Percentiles rank a stretch among this genome's conserved stretches.
Conservation (phyloP, 2,329 filamentous ascomycete species). For the Arthrinium phaeospermum region DNA sequence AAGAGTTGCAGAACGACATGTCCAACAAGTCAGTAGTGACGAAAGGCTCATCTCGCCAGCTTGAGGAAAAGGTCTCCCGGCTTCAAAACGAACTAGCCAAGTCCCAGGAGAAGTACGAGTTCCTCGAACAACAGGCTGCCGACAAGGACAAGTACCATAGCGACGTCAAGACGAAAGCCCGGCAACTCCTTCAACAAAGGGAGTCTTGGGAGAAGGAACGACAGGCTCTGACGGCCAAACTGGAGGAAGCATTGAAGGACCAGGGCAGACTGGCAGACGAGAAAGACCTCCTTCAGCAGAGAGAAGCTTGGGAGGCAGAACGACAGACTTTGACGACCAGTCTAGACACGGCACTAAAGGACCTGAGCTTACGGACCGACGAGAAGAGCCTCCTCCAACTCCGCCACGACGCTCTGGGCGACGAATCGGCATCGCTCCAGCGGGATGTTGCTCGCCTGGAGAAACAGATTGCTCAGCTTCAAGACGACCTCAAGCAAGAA, state of each 20-base stretch:
- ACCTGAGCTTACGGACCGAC: conserved; percentile 62
- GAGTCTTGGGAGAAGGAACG: conserved; percentile 47
- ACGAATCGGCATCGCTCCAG: conserved; percentile 71
- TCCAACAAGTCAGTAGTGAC: conserved; percentile 79
- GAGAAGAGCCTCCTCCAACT: conserved; percentile 74
- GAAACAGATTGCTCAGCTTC: conserved; percentile 52
- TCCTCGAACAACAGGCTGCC: conserved; percentile 57
- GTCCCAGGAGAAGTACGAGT: conserved; percentile 53
- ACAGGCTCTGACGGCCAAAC: conserved; percentile 51
- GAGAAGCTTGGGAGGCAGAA: conserved; percentile 46
- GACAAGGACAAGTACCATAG: conserved; percentile 54
- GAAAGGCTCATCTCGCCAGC: conserved; percentile 75
- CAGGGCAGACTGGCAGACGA: conserved; percentile 50
- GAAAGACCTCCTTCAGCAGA: conserved; percentile 51
- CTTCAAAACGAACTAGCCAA: conserved; percentile 70
- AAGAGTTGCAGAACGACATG: conserved; percentile 77
- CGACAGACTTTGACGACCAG: conserved; percentile 52
- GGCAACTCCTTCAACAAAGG: conserved; percentile 50
- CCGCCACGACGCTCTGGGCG: conserved; percentile 70
- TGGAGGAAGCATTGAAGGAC: conserved; percentile 60
- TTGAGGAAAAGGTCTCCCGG: conserved; percentile 72
- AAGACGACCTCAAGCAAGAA: conserved; percentile 57
- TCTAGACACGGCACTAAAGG: conserved; percentile 62
- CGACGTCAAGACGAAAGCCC: conserved; percentile 50
- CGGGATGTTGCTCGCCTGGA: conserved; percentile 62